Evolutionary conservation across 2,329 filamentous ascomycete genomes (phyloP).

Genomic region (Penicillium sp.): DNA sequence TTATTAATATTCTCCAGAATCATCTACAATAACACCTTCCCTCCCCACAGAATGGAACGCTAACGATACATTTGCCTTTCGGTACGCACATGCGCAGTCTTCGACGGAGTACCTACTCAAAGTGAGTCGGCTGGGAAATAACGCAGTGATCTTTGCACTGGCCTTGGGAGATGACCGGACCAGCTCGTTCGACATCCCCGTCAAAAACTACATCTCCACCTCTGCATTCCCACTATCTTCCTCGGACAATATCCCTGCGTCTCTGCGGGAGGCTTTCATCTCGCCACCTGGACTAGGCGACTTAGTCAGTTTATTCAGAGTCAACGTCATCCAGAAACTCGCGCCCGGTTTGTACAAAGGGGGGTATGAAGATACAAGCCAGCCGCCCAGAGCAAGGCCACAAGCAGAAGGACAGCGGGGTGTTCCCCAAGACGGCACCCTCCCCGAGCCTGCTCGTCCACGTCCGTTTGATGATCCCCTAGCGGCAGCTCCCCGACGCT

Average conservation of each 20-base stretch:
- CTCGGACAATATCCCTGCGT: constrained; percentile 23
- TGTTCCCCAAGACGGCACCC: constrained; percentile 45
- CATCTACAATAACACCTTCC: constrained; percentile 28
- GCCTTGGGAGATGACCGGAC: constrained; percentile 74
- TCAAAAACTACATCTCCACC: constrained; percentile 64
- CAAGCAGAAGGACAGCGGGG: constrained; percentile 37
- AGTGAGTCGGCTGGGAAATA: constrained; percentile 69
- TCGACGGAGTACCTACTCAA: constrained; percentile 76
- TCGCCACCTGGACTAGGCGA: constrained; percentile 61
- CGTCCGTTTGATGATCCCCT: constrained; percentile 62
- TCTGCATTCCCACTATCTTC: constrained; percentile 48
- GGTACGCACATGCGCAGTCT: constrained; percentile 78
- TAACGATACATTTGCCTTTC: constrained; percentile 63
- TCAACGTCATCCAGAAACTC: constrained; percentile 74
- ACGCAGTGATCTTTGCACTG: constrained; percentile 73
- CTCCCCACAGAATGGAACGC: constrained; percentile 75
- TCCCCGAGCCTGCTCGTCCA: constrained; percentile 56
- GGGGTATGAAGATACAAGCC: constrained; percentile 58
- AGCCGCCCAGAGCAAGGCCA: constrained; percentile 33
- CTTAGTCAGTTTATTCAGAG: constrained; percentile 63
- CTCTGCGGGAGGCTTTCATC: constrained; percentile 58
- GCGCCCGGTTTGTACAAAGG: constrained; percentile 67
- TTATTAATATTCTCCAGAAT: constrained; percentile 16
- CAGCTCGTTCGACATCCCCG: constrained; percentile 63
- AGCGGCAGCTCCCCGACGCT: constrained; percentile 50